phyloP scores from a whole-genome alignment of 1,284 basidiomycete genomes.

The Rhodotorula sp. region DNA sequence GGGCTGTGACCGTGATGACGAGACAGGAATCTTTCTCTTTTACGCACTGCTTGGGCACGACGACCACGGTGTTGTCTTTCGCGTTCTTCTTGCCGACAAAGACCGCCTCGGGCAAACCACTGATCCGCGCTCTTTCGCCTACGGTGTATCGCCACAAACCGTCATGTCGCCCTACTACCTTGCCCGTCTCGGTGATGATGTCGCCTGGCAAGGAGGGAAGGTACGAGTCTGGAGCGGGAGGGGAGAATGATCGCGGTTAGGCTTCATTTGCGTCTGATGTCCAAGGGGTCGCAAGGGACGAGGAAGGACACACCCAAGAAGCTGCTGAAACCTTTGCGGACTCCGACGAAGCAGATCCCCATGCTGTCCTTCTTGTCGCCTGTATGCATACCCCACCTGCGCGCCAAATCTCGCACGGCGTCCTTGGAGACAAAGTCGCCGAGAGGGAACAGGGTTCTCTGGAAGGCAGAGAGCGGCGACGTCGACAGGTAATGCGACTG shows the following conservation, averaged over 20 bases:
- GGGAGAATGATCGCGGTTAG: not conserved
- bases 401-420: conserved; percentile 75
- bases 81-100: conserved; percentile 75
- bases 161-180: conserved; percentile 62
- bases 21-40: not conserved
- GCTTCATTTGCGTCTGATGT: not conserved
- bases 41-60: conserved; percentile 71
- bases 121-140: conserved; percentile 70
- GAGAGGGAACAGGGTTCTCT: conserved; percentile 74
- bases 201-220: conserved; percentile 65
- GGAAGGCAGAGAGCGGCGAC: conserved; percentile 63
- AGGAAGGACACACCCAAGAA: conserved; percentile 63
- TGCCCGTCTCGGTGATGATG: conserved; percentile 64
- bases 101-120: conserved; percentile 63
- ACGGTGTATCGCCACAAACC: conserved; percentile 89
- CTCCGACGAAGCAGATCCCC: conserved; percentile 95
- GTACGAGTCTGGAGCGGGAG: conserved; percentile 64
- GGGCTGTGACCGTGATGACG: too few species aligned
- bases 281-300: not conserved
- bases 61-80: conserved; percentile 62
- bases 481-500: conserved; percentile 91
- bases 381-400: conserved; percentile 65
- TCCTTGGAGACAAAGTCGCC: conserved; percentile 62
- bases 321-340: conserved; percentile 67
- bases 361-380: conserved; percentile 82